Percentiles rank a stretch among this genome's conserved stretches.
Evolutionary conservation across 169 alveolate genomes (phyloP).

Genomic region (Amoebophrya sp.): DNA sequence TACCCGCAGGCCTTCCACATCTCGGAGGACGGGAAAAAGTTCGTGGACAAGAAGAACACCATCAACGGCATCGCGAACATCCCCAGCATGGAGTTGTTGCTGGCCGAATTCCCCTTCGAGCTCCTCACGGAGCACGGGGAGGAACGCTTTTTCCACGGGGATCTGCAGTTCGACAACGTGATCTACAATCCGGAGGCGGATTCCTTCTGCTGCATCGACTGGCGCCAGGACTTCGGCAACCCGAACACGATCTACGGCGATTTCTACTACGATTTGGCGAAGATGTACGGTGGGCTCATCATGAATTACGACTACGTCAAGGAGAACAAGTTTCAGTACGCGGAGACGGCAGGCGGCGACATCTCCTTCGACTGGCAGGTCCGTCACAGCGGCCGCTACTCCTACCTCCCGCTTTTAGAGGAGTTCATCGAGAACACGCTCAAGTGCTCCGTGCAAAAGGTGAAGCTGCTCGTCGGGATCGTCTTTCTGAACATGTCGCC

Average conservation of each 20-base stretch:
- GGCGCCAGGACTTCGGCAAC: not conserved
- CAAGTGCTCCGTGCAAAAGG: not conserved
- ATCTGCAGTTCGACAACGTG: not conserved
- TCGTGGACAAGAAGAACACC: no score
- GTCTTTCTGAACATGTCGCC: constrained; percentile 4
- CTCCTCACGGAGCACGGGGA: no score
- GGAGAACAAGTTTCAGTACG: not conserved
- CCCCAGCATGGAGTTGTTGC: no score
- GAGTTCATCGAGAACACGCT: no score
- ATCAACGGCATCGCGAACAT: no score
- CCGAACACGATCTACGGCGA: not conserved
- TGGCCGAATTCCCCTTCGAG: no score
- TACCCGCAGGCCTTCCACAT: no score
- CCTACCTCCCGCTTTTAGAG: no score
- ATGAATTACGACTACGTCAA: not conserved
- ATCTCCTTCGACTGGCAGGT: not conserved
- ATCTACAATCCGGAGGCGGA: not conserved
- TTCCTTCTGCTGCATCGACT: not conserved
- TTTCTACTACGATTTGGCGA: not conserved
- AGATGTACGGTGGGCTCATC: not conserved
- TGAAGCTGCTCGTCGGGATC: not conserved
- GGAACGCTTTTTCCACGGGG: not conserved
- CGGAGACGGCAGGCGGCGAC: not conserved
- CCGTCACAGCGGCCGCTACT: no score
- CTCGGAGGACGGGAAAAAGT: no score